A percentile compares a stretch with the other conserved stretches of the same genome.
phyloP scores from a whole-genome alignment of 257 asterid species.

The Jacaranda copaia region DNA sequence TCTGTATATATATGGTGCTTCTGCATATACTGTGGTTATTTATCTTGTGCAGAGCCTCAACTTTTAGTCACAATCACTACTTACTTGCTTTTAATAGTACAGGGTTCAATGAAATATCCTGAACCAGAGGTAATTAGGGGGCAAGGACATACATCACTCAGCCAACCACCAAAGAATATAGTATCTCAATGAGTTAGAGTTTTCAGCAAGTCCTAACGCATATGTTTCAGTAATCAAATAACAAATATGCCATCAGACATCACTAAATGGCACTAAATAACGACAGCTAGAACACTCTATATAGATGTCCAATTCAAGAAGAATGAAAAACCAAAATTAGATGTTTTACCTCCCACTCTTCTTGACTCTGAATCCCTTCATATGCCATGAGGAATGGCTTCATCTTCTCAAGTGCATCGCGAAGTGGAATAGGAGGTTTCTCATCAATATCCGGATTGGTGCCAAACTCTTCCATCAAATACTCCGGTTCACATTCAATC shows the following conservation, averaged over 20 bases:
- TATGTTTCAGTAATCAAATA: background rate
- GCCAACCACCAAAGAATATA: no score
- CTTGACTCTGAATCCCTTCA: slow-evolving; percentile 79
- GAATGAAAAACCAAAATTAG: background rate
- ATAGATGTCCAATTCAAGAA: background rate
- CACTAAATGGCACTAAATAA: slow-evolving; percentile 19
- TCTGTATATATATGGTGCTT: background rate
- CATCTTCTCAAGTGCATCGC: slow-evolving; percentile 87
- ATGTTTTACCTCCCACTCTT: slow-evolving; percentile 93
- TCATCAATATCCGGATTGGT: slow-evolving; percentile 91
- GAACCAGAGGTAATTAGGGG: background rate
- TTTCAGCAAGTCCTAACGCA: background rate
- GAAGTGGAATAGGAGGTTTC: slow-evolving; percentile 77
- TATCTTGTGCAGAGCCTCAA: slow-evolving; percentile 13
- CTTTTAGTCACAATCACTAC: background rate
- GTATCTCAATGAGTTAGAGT: background rate
- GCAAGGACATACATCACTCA: no score
- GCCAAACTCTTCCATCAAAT: slow-evolving; percentile 77
- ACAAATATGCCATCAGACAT: slow-evolving; percentile 2
- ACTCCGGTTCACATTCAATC: slow-evolving; percentile 96
- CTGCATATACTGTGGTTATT: slow-evolving; percentile 6
- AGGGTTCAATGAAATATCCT: background rate
- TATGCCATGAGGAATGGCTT: slow-evolving; percentile 87
- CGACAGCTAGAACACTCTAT: background rate
- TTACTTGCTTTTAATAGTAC: background rate